Evolutionary conservation across 306 rosid genomes (phyloP).

Genomic region (Vicia faba): DNA sequence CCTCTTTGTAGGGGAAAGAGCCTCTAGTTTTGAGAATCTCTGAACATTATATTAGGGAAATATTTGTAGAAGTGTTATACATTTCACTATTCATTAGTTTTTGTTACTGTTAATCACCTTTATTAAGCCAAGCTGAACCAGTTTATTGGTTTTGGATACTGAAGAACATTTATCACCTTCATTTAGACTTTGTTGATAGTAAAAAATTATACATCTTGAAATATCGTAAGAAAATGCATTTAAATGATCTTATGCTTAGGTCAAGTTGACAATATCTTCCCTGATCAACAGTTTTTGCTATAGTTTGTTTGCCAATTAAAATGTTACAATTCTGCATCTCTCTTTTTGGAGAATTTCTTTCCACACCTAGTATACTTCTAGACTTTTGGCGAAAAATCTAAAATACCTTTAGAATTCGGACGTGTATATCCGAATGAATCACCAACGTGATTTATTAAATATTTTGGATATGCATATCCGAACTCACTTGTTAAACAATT

Average conservation of each 20-base stretch:
- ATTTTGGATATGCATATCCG: no score
- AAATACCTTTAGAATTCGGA: no score
- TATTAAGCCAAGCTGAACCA: not conserved
- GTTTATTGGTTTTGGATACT: not conserved
- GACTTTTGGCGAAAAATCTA: no score
- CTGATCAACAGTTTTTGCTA: no score
- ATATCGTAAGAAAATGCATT: not conserved
- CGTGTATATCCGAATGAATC: no score
- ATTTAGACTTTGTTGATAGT: not conserved
- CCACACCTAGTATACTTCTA: no score
- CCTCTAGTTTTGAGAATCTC: conserved; percentile 30
- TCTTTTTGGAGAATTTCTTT: no score
- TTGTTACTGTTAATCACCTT: conserved; percentile 6
- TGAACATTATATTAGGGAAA: not conserved
- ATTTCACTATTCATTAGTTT: conserved; percentile 7
- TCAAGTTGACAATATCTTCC: not conserved
- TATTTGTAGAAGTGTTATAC: conserved; percentile 1
- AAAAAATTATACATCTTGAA: not conserved
- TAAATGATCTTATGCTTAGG: not conserved
- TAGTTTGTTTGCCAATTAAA: no score
- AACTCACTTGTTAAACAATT: no score
- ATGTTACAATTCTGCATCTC: no score
- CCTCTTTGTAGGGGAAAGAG: not conserved
- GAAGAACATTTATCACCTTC: not conserved
- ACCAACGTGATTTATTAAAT: no score